phyloP scores from a whole-genome alignment of 2,329 filamentous ascomycete species.

The Nectriaceae sp. region DNA sequence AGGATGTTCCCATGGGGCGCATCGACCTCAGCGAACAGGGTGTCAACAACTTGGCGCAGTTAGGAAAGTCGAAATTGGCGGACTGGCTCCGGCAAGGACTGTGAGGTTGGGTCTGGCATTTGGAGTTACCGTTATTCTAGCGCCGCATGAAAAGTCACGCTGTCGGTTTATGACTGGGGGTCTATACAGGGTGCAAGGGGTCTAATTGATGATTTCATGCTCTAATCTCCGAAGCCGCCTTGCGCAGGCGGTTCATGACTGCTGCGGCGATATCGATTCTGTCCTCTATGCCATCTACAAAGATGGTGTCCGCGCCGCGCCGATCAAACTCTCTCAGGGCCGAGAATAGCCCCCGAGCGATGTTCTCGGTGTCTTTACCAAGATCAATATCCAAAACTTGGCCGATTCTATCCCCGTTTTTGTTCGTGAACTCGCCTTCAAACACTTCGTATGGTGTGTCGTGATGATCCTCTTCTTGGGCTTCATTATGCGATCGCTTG shows the following conservation, averaged over 20 bases:
- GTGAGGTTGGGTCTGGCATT: conserved; percentile 40
- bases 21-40: conserved; percentile 96
- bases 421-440: conserved; percentile 41
- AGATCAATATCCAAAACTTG: conserved; percentile 70
- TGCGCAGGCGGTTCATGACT: conserved; percentile 81
- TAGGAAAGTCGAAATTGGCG: conserved; percentile 88
- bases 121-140: conserved; percentile 31
- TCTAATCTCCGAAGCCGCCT: conserved; percentile 68
- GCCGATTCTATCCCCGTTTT: conserved; percentile 35
- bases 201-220: conserved; percentile 42
- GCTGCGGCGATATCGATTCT: conserved; percentile 82
- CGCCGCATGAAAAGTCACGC: conserved; percentile 27
- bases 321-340: conserved; percentile 84
- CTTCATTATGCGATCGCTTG: conserved; percentile 10
- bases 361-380: conserved; percentile 68
- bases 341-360: conserved; percentile 87
- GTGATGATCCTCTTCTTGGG: conserved; percentile 24
- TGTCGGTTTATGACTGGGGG: conserved; percentile 22
- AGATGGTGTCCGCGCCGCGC: conserved; percentile 76
- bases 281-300: conserved; percentile 84
- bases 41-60: conserved; percentile 89
- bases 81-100: conserved; percentile 87
- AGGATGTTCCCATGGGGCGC: conserved; percentile 89
- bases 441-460: conserved; percentile 41
- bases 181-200: conserved; percentile 26